Conservation (phyloP, 495 filamentous ascomycete genomes). For the Cercophora sp. region DNA sequence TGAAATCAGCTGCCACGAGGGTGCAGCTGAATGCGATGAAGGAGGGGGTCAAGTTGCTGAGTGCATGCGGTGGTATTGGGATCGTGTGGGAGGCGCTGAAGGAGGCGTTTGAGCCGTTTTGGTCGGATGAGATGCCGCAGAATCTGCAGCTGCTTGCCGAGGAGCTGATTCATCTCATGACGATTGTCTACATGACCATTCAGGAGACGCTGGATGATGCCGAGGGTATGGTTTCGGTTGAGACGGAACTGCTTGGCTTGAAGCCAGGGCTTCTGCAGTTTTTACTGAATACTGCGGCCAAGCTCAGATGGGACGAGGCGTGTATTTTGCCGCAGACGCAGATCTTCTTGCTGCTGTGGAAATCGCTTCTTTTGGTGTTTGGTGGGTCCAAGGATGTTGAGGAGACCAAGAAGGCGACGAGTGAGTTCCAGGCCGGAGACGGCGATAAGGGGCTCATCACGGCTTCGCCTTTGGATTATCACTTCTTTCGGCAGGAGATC, state of each 20-base stretch:
- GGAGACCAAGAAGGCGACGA: slow-evolving; percentile 63
- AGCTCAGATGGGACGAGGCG: slow-evolving; percentile 82
- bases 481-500: slow-evolving; percentile 93
- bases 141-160: slow-evolving; percentile 43
- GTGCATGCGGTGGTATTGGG: slow-evolving; percentile 56
- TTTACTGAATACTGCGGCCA: slow-evolving; percentile 69
- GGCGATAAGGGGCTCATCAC: slow-evolving; percentile 63
- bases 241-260: slow-evolving; percentile 44
- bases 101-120: slow-evolving; percentile 52
- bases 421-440: slow-evolving; percentile 41
- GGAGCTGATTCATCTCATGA: slow-evolving; percentile 58
- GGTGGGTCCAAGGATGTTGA: slow-evolving; percentile 71
- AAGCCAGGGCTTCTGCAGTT: slow-evolving; percentile 68
- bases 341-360: slow-evolving; percentile 84
- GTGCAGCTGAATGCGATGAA: slow-evolving; percentile 68
- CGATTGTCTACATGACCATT: slow-evolving; percentile 67
- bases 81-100: slow-evolving; percentile 58
- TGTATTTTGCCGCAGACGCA: slow-evolving; percentile 33
- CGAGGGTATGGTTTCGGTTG: slow-evolving; percentile 35
- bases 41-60: slow-evolving; percentile 55
- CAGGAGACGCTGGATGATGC: slow-evolving; percentile 58
- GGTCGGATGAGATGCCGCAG: slow-evolving; percentile 39
- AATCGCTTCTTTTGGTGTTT: slow-evolving; percentile 78
- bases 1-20: slow-evolving; percentile 44
- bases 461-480: slow-evolving; percentile 92